Percentiles rank a stretch among this genome's conserved stretches.
Conservation (phyloP, 352 stramenopile genomes). For the Phytophthora constricta region DNA sequence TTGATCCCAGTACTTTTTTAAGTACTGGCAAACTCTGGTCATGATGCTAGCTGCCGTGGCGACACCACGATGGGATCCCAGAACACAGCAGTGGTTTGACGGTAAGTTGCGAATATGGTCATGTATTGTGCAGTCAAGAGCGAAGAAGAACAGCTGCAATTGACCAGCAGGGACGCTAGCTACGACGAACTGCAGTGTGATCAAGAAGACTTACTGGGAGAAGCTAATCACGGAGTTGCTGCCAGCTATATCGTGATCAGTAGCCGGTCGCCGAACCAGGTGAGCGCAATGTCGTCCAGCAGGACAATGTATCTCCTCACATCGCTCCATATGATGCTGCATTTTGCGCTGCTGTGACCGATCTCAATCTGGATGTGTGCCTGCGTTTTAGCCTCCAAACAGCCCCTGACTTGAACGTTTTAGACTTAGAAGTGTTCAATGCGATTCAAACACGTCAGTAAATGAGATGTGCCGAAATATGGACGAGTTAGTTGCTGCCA, state of each 20-base stretch:
- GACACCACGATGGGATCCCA: slow-evolving; percentile 9
- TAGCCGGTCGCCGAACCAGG: not conserved
- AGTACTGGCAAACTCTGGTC: too few relatives aligned
- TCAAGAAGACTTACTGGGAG: not conserved
- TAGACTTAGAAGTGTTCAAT: not conserved
- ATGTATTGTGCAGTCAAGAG: not conserved
- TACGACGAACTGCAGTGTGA: not conserved
- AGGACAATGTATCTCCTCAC: slow-evolving; percentile 3
- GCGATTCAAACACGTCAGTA: not conserved
- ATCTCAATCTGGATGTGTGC: not conserved
- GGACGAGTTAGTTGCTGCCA: not conserved
- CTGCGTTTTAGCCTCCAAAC: slow-evolving; percentile 4
- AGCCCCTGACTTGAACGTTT: not conserved
- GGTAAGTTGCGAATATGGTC: slow-evolving; percentile 17
- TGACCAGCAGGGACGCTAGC: not conserved
- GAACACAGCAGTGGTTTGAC: slow-evolving; percentile 3
- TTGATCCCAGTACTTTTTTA: too few relatives aligned
- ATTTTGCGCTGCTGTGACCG: not conserved
- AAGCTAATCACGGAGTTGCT: not conserved
- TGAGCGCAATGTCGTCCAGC: not conserved
- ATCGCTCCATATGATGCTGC: not conserved
- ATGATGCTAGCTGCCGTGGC: slow-evolving; percentile 35
- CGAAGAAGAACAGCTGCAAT: not conserved
- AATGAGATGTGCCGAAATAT: not conserved
- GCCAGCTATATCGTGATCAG: not conserved